Evolutionary conservation across 2,329 filamentous ascomycete species (phyloP), one percentile per base, ranked within the genome.

Genomic region (Colletotrichum shisoi): DNA sequence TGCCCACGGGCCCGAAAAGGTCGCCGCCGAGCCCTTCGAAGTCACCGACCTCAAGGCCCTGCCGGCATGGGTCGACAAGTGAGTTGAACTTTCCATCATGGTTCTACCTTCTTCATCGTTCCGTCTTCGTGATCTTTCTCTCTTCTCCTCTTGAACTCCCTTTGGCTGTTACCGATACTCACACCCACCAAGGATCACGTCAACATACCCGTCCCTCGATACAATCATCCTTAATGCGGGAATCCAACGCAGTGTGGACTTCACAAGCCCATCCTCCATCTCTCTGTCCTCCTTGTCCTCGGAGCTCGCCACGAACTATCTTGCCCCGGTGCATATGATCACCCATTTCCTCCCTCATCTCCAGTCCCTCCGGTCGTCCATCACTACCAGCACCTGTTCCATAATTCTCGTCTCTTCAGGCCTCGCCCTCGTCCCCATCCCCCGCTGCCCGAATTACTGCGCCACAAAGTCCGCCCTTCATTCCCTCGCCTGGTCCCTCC

Each of bases 141-240:
- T 8, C 12, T 9, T 31, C 27, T 31, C 27, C 27, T 31, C 27
- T 31, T 31, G 27, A 31, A 31, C 27, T 31, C 27, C 27, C 27
- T 31, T 8, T 31, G 7, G 27, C 7, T 31, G 27, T 31, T 8
- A 31, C 7, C 27, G 8, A 31, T 31, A 31, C 39, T 15, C 2
- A 19, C 6, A 12, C 4, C 37, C 9, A 12, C 34, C 39, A 80
- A 31, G 78, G 12, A 77, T 81, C 60, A 76, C 73, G 5, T 56
- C 70, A 5, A 64, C 63, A 48, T 79, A 85, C 71, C 83, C 85
- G 0, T 76, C 81, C 34, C 80, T 89, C 34, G 85, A 88, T 75
- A 82, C 81, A 70, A 72, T 89, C 31, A 74, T 89, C 62, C 76
- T 89, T 57, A 88, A 88, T 72, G 82, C 86, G 0, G 86, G 85